Evolutionary conservation across 2,329 filamentous ascomycete genomes (phyloP).

Genomic region (Sporothrix inflata): DNA sequence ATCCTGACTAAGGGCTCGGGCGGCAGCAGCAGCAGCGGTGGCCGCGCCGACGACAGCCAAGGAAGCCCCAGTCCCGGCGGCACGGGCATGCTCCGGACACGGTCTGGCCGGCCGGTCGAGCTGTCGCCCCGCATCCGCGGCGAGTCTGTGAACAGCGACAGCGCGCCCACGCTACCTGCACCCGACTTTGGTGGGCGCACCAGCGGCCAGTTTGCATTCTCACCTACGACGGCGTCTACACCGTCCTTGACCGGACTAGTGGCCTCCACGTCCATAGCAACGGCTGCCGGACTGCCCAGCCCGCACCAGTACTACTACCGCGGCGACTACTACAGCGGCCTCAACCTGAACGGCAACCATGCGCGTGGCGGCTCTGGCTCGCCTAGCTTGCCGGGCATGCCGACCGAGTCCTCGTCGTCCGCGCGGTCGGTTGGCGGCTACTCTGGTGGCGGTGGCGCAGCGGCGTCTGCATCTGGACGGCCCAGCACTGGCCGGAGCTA

Average conservation of each 20-base stretch:
- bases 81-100: constrained; percentile 48
- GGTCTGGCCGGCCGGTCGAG: constrained; percentile 52
- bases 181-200: constrained; percentile 68
- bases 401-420: constrained; percentile 37
- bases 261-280: constrained; percentile 17
- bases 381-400: constrained; percentile 51
- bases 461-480: constrained; percentile 45
- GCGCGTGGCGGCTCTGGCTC: constrained; percentile 51
- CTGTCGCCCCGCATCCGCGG: constrained; percentile 58
- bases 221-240: constrained; percentile 46
- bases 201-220: constrained; percentile 68
- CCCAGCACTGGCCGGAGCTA: constrained; percentile 65
- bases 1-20: constrained; percentile 76
- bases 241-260: neutral
- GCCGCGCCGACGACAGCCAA: constrained; percentile 32
- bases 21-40: constrained; percentile 49
- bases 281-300: constrained; percentile 42
- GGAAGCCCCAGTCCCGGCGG: constrained; percentile 23
- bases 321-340: constrained; percentile 52
- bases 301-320: constrained; percentile 61
- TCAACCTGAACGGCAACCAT: constrained; percentile 41
- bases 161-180: constrained; percentile 64
- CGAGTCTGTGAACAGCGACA: constrained; percentile 64
- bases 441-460: neutral
- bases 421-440: constrained; percentile 47